phyloP scores from a whole-genome alignment of 768 basidiomycete genomes.

The Paxillus involutus region DNA sequence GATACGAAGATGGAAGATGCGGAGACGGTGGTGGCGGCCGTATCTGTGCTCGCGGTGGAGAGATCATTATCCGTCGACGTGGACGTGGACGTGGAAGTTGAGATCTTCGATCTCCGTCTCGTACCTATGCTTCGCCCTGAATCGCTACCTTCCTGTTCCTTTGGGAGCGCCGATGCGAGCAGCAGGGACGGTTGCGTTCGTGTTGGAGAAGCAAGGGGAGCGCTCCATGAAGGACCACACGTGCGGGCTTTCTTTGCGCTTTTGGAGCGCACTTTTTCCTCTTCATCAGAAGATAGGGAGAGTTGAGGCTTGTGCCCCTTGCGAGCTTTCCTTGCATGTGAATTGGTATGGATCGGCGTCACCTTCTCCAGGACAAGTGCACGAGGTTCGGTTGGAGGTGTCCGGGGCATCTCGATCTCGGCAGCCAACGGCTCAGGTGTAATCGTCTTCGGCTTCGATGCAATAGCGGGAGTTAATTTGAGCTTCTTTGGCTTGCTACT shows the following conservation, averaged over 20 bases:
- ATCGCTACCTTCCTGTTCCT: conserved; percentile 10
- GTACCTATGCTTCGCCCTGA: conserved; percentile 17
- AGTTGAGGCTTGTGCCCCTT: conserved; percentile 39
- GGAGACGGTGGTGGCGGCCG: conserved; percentile 29
- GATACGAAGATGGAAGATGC: conserved; percentile 16
- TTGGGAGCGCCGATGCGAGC: conserved; percentile 18
- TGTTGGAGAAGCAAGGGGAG: conserved; percentile 21
- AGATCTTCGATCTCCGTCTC: conserved; percentile 18
- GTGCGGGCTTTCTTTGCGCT: conserved; percentile 62
- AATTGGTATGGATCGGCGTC: conserved; percentile 14
- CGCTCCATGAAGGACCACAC: conserved; percentile 33
- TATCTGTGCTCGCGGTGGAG: conserved; percentile 32
- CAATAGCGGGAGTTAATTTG: conserved; percentile 1
- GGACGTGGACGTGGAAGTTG: conserved; percentile 9
- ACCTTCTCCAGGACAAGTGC: conserved; percentile 12
- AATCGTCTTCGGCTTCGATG: conserved; percentile 5
- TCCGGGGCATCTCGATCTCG: conserved; percentile 19
- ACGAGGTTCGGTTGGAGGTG: conserved; percentile 22
- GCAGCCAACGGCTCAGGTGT: background rate
- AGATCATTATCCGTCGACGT: conserved; percentile 33
- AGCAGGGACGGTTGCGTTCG: conserved; percentile 22
- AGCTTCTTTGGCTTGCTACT: conserved; percentile 16
- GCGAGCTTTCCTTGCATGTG: conserved; percentile 23
- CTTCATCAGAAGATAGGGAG: conserved; percentile 72
- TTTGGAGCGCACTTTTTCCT: conserved; percentile 62